Conservation (phyloP, 73 alveolate species). For the Durusdinium trenchii region DNA sequence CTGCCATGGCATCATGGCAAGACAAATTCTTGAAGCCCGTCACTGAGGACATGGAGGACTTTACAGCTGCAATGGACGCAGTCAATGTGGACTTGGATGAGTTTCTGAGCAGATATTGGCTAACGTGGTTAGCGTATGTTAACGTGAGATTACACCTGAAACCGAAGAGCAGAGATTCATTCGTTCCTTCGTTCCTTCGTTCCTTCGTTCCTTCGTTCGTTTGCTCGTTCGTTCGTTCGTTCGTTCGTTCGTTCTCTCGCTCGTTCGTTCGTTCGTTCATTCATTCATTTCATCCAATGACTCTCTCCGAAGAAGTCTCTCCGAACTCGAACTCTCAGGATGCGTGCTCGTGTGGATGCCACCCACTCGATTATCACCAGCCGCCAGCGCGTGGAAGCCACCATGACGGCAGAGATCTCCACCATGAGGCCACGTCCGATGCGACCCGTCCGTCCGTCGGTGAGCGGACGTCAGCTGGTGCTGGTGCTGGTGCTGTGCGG, state of each 20-base stretch:
- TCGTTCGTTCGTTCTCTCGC: no score
- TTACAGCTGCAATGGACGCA: conserved; percentile 94
- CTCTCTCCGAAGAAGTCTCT: not conserved
- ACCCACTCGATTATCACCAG: conserved; percentile 84
- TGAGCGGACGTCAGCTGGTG: no score
- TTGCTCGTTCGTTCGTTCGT: not conserved
- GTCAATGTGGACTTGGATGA: conserved; percentile 92
- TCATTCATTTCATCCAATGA: no score
- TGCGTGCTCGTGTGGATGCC: conserved; percentile 93
- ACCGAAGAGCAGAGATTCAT: no score
- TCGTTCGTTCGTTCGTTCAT: no score
- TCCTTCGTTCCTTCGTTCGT: not conserved
- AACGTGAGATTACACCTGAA: not conserved
- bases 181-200: not conserved
- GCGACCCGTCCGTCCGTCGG: no score
- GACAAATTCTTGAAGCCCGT: not conserved
- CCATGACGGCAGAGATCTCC: conserved; percentile 94
- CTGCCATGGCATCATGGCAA: not conserved
- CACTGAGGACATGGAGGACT: conserved; percentile 36
- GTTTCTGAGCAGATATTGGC: not conserved
- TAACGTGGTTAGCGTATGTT: not conserved
- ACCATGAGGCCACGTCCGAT: conserved; percentile 71
- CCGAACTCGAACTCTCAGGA: not conserved
- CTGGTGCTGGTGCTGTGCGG: no score
- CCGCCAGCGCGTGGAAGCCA: conserved; percentile 94